Percentiles rank a stretch among this genome's conserved stretches.
phyloP scores from a whole-genome alignment of 2,329 filamentous ascomycete species.

The Claviceps humidiphila region DNA sequence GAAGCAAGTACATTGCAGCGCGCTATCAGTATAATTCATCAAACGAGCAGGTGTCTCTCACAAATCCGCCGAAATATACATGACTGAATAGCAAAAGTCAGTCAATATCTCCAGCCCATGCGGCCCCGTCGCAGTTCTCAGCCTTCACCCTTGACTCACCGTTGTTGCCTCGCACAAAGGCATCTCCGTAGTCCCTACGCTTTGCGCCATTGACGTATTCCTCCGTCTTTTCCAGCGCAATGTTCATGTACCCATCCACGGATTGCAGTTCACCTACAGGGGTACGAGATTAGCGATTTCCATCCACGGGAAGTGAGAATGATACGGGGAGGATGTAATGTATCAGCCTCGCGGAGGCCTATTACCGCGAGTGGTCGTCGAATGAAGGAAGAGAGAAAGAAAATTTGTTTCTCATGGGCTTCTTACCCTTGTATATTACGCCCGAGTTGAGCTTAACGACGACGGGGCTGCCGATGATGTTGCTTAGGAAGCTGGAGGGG shows the following conservation, averaged over 20 bases:
- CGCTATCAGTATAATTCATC: constrained; percentile 8
- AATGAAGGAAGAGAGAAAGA: too few relatives aligned
- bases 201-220: constrained; percentile 81
- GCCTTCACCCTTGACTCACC: constrained; percentile 37
- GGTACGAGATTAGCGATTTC: background rate
- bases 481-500: constrained; percentile 81
- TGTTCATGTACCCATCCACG: constrained; percentile 99
- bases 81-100: constrained; percentile 31
- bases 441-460: constrained; percentile 98
- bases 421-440: constrained; percentile 84
- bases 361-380: background rate
- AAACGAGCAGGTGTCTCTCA: constrained; percentile 10
- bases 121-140: background rate
- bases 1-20: background rate
- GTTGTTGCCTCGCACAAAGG: constrained; percentile 93
- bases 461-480: constrained; percentile 88
- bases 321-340: background rate
- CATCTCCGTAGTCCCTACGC: constrained; percentile 77
- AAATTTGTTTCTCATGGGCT: too few relatives aligned
- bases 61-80: constrained; percentile 57
- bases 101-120: too few relatives aligned
- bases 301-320: too few relatives aligned
- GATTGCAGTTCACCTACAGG: constrained; percentile 77
- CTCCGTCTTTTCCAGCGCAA: constrained; percentile 88
- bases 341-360: background rate